phyloP scores from a whole-genome alignment of 805 yeast genomes.

The Candida piceae region DNA sequence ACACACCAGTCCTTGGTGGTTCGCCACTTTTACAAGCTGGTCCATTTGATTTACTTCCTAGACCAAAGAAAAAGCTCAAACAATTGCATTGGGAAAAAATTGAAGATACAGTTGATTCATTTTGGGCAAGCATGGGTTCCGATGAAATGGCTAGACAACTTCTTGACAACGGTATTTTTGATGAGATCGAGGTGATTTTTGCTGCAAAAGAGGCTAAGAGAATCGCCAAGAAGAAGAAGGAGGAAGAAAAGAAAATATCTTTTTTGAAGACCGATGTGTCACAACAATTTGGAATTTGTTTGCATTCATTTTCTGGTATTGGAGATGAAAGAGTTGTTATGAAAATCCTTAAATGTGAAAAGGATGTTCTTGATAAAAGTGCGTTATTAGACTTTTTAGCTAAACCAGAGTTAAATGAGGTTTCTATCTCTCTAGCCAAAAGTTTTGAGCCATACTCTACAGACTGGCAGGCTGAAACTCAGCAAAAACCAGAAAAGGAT shows the following conservation, averaged over 20 bases:
- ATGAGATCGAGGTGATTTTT: conserved; percentile 80
- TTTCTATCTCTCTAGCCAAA: conserved; percentile 64
- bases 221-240: conserved; percentile 40
- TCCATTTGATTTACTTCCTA: conserved; percentile 48
- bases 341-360: conserved; percentile 74
- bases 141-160: conserved; percentile 57
- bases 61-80: conserved; percentile 75
- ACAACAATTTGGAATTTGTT: conserved; percentile 91
- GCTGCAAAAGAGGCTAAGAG: conserved; percentile 72
- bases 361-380: conserved; percentile 59
- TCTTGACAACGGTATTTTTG: conserved; percentile 70
- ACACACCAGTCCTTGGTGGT: conserved; percentile 6
- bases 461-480: conserved; percentile 49
- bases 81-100: conserved; percentile 97
- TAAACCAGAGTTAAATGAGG: conserved; percentile 68
- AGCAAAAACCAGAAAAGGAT: conserved; percentile 56
- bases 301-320: conserved; percentile 66
- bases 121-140: conserved; percentile 72
- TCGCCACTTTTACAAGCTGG: conserved; percentile 26
- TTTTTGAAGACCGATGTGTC: conserved; percentile 80
- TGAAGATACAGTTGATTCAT: conserved; percentile 76
- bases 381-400: conserved; percentile 83
- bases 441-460: conserved; percentile 77
- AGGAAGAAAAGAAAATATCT: conserved; percentile 51
- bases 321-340: conserved; percentile 61